phyloP scores from a whole-genome alignment of 2,329 filamentous ascomycete species.

The Alternaria sp. region DNA sequence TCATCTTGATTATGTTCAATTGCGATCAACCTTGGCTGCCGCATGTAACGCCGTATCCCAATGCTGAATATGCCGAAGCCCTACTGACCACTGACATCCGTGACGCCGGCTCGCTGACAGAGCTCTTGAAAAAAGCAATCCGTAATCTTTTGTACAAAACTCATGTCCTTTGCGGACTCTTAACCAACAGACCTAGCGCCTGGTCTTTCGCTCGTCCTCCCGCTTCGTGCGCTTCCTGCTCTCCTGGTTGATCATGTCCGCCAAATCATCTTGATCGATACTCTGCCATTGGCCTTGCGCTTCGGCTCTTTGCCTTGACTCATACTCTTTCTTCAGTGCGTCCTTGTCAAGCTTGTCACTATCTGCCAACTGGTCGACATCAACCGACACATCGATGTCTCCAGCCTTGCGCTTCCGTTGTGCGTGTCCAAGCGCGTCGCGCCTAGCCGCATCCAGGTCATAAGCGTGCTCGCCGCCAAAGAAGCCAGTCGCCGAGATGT shows the following conservation, averaged over 20 bases:
- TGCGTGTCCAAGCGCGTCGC: conserved; percentile 77
- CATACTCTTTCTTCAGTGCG: conserved; percentile 79
- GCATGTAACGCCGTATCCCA: conserved; percentile 32
- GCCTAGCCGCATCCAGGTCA: conserved; percentile 70
- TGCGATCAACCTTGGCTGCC: conserved; percentile 20
- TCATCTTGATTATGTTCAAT: conserved; percentile 37
- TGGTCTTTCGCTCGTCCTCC: conserved; percentile 77
- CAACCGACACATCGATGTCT: conserved; percentile 90
- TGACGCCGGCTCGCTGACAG: conserved; percentile 28
- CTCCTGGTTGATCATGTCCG: conserved; percentile 94
- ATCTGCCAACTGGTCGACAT: conserved; percentile 77
- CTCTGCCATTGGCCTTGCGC: conserved; percentile 69
- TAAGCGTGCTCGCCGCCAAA: conserved; percentile 95
- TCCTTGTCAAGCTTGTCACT: conserved; percentile 84
- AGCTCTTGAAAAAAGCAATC: conserved; percentile 22
- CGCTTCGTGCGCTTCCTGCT: conserved; percentile 88
- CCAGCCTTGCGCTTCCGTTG: conserved; percentile 88
- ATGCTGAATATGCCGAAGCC: conserved; percentile 26
- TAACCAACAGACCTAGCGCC: conserved; percentile 47
- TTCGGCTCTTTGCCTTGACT: conserved; percentile 70
- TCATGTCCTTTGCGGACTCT: conserved; percentile 13
- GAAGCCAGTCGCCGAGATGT: conserved; percentile 86
- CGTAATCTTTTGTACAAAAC: conserved; percentile 31
- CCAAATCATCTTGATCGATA: conserved; percentile 86
- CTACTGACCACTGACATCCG: conserved; percentile 21